Conservation (phyloP, 495 filamentous ascomycete species). For the Neurospora sp. region DNA sequence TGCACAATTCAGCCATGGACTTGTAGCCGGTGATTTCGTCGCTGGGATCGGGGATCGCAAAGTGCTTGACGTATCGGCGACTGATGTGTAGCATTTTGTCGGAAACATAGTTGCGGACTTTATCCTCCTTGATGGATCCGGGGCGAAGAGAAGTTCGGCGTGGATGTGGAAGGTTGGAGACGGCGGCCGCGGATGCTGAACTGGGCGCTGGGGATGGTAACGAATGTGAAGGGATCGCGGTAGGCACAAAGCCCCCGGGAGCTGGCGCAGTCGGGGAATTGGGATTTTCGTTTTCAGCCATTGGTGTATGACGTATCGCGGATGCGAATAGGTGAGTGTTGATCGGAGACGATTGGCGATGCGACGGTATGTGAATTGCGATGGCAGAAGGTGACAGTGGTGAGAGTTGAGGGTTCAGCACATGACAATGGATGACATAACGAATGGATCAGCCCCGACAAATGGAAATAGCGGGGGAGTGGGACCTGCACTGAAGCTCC, state of each 20-base stretch:
- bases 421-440: neutral
- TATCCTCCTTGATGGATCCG: conserved; percentile 67
- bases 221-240: conserved; percentile 9
- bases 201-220: conserved; percentile 48
- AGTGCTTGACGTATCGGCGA: conserved; percentile 66
- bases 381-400: neutral
- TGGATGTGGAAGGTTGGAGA: conserved; percentile 48
- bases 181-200: conserved; percentile 29
- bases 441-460: neutral
- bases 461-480: neutral
- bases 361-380: neutral
- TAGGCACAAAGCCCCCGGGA: conserved; percentile 41
- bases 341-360: neutral
- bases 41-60: conserved; percentile 41
- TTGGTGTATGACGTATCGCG: conserved; percentile 3
- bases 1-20: conserved; percentile 55
- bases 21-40: conserved; percentile 55
- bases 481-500: neutral
- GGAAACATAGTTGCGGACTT: conserved; percentile 62
- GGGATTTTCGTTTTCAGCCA: conserved; percentile 22
- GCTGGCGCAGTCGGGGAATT: neutral
- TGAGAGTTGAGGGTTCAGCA: neutral
- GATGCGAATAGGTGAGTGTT: too few relatives aligned
- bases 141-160: conserved; percentile 53
- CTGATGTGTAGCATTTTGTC: conserved; percentile 51